Evolutionary conservation across 108 stramenopile genomes (phyloP), one percentile per base, ranked within the genome.

Genomic region (Cyclotella sp.): DNA sequence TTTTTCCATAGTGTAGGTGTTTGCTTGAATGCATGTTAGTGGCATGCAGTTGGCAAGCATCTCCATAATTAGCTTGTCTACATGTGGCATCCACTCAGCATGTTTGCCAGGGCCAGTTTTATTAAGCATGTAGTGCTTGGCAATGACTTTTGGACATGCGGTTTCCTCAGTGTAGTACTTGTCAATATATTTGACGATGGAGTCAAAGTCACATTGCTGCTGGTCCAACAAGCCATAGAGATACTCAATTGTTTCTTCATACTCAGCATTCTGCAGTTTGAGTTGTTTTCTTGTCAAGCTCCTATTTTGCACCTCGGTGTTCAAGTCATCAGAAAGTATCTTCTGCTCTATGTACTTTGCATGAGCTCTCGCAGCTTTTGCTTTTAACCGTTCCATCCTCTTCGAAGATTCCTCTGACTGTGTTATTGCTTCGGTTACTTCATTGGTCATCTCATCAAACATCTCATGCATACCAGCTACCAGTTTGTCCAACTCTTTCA

Each of bases 51-150:
- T 51, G 44, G 28, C 4, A 8, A 68, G 10, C 19, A 68, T 18
- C 45, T 68, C 46, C 2, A 68, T 47, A 26, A 68, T 68, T 49
- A 68, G n/a, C n/a, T n/a, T n/a, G n/a, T n/a, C n/a, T n/a, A n/a
- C n/a, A n/a, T n/a, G n/a, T n/a, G n/a, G n/a, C 44, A 46, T 15
- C 67, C 67, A 68, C 24, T 68, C 63, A 9, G 41, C 16, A 64
- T 54, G 53, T 18, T 10, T 54, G 21, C 53, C 53, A 19, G 18
- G 15, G 18, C 53, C 53, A 18, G 53, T 18, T 7, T 19, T 10
- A 54, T 54, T 54, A 7, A 19, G 53, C 53, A 54, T 19, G 21
- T n/a, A n/a, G 21, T 54, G 53, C 53, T 54, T 54, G 7, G 9
- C 18, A n/a, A 54, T 54, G 7, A 7, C 21, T 19, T n/a, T 10